These are phyloP conservation scores for Cymodocea nodosa DNA, from an alignment of 116 monocot genomes.

Conservation along the genomic window DNA sequence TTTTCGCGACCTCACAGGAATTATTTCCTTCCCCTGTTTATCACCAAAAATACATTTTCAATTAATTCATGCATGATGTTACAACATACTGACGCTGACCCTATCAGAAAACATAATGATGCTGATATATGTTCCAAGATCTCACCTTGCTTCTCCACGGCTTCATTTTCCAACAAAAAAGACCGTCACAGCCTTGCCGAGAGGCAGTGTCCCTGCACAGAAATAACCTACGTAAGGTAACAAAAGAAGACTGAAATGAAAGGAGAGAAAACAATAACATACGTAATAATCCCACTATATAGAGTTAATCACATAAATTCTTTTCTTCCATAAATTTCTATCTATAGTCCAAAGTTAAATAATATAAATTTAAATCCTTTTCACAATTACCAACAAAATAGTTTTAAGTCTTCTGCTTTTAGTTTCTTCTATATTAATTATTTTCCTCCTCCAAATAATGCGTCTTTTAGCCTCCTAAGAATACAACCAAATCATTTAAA, in stretches of 20 bases:
- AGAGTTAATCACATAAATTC: too few relatives aligned
- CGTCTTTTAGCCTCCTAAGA: too few relatives aligned
- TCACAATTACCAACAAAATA: too few relatives aligned
- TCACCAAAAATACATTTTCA: neutral
- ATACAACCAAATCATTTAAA: too few relatives aligned
- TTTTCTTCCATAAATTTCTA: too few relatives aligned
- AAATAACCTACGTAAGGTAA: neutral
- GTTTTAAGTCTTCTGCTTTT: too few relatives aligned
- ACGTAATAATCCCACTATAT: too few relatives aligned
- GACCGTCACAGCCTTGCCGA: conserved; percentile 16
- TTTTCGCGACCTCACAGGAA: conserved; percentile 14
- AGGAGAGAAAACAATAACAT: neutral
- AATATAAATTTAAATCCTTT: too few relatives aligned
- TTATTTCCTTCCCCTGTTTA: conserved; percentile 24
- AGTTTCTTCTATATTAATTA: too few relatives aligned
- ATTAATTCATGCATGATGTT: neutral
- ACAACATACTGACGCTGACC: neutral
- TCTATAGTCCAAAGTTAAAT: too few relatives aligned
- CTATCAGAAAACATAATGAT: neutral
- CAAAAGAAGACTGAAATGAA: neutral
- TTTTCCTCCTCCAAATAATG: too few relatives aligned
- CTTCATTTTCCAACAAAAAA: conserved; percentile 25
- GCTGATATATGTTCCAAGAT: neutral
- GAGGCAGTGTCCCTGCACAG: conserved; percentile 19
- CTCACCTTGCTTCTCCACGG: conserved; percentile 5